phyloP scores from a whole-genome alignment of 805 yeast species.

The Barnettozyma populi region DNA sequence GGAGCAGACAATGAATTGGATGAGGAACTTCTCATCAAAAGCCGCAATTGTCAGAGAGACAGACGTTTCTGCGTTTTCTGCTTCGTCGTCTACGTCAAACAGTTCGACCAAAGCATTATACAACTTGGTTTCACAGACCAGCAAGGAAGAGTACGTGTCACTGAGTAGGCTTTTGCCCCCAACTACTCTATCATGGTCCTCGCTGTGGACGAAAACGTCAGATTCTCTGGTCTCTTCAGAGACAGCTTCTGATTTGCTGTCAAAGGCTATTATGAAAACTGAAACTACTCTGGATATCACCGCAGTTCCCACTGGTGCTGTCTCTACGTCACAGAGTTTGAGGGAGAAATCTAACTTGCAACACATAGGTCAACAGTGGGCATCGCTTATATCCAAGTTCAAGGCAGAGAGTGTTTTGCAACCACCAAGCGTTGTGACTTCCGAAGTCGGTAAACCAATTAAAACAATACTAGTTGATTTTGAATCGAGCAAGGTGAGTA shows the following conservation, averaged over 20 bases:
- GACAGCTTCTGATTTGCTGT: not conserved
- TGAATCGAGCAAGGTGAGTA: not conserved
- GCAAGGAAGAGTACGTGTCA: slow-evolving; percentile 8
- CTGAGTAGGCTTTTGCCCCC: slow-evolving; percentile 3
- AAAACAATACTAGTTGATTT: slow-evolving; percentile 3
- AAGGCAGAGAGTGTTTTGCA: slow-evolving; percentile 10
- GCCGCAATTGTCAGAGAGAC: slow-evolving; percentile 4
- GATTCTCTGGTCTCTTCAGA: not conserved
- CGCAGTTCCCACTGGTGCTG: not conserved
- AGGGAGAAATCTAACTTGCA: not conserved
- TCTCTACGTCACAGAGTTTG: not conserved
- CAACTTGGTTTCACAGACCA: slow-evolving; percentile 11
- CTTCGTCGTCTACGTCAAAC: not conserved
- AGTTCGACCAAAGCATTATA: slow-evolving; percentile 11
- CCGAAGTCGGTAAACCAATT: slow-evolving; percentile 19
- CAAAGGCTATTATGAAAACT: not conserved
- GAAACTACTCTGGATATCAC: not conserved
- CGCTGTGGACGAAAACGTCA: slow-evolving; percentile 3
- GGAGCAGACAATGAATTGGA: slow-evolving; percentile 24
- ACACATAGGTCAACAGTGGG: slow-evolving; percentile 13
- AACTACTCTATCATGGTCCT: slow-evolving; percentile 1
- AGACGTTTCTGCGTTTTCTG: slow-evolving; percentile 3
- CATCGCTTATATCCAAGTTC: slow-evolving; percentile 13
- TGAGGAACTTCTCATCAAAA: slow-evolving; percentile 18
- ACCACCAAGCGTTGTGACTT: slow-evolving; percentile 13